These are phyloP conservation scores for Jaenimonas drosophilae DNA, from an alignment of 208 protist species.

Conservation along the genomic window DNA sequence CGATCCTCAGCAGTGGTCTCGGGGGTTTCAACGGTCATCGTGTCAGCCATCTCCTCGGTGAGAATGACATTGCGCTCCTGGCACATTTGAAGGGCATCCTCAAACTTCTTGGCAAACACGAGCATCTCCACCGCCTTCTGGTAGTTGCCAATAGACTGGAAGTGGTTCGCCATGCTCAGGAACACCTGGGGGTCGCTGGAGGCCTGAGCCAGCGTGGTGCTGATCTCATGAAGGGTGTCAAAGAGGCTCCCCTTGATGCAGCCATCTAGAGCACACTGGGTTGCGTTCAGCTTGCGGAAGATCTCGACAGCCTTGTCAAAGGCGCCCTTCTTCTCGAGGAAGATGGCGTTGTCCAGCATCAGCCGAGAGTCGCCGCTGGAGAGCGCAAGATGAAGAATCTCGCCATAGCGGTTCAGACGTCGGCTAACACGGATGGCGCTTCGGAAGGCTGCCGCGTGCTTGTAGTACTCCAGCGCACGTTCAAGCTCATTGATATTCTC, in stretches of 20 bases:
- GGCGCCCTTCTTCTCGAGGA: slow-evolving; percentile 73
- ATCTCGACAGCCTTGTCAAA: slow-evolving; percentile 91
- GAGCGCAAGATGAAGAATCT: slow-evolving; percentile 70
- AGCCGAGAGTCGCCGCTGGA: slow-evolving; percentile 54
- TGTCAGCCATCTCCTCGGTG: slow-evolving; percentile 90
- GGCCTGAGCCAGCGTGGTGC: slow-evolving; percentile 72
- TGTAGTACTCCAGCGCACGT: slow-evolving; percentile 87
- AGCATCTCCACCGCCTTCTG: slow-evolving; percentile 92
- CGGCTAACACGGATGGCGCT: slow-evolving; percentile 87
- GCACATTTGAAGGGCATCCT: slow-evolving; percentile 81
- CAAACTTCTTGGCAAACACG: slow-evolving; percentile 80
- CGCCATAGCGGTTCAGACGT: slow-evolving; percentile 43
- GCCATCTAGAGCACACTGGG: slow-evolving; percentile 84
- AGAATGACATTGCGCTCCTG: slow-evolving; percentile 68
- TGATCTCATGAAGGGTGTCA: slow-evolving; percentile 90
- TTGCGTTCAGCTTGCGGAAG: slow-evolving; percentile 91
- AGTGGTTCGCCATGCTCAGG: slow-evolving; percentile 87
- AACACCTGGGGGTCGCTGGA: slow-evolving; percentile 83
- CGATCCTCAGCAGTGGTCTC: slow-evolving; percentile 30
- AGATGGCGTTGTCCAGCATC: slow-evolving; percentile 86
- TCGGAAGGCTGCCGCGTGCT: slow-evolving; percentile 74
- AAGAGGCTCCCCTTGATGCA: slow-evolving; percentile 90
- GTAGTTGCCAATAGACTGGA: slow-evolving; percentile 75
- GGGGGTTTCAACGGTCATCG: slow-evolving; percentile 71
- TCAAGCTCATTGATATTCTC: slow-evolving; percentile 61